These are phyloP conservation scores for Carex littledalei DNA, from an alignment of 176 grass and related monocot species.

Conservation along the genomic window DNA sequence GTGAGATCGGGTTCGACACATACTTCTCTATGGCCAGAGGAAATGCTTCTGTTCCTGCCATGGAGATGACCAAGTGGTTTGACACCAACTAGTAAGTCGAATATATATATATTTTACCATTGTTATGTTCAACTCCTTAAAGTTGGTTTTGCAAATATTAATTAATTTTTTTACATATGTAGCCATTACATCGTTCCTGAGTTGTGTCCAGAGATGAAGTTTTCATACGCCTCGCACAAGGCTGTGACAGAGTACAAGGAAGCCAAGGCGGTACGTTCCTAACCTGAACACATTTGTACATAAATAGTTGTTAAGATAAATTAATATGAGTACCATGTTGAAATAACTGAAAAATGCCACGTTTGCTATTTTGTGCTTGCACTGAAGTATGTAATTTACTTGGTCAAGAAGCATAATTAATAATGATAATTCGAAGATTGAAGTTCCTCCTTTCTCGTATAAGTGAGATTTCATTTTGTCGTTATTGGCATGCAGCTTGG, in stretches of 20 bases:
- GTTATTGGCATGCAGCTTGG: conserved; percentile 51
- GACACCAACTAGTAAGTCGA: conserved; percentile 91
- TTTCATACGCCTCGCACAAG: conserved; percentile 82
- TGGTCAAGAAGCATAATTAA: not conserved
- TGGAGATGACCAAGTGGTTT: conserved; percentile 99
- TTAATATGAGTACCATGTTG: not conserved
- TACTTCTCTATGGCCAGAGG: conserved; percentile 98
- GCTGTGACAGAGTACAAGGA: conserved; percentile 83
- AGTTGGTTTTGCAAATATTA: not conserved
- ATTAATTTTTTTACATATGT: conserved; percentile 19
- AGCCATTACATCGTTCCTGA: conserved; percentile 96
- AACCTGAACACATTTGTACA: not conserved
- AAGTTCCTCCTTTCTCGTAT: not conserved
- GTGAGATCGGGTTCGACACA: conserved; percentile 69
- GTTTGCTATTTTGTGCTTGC: not conserved
- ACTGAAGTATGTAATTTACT: not conserved
- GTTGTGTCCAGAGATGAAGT: conserved; percentile 68
- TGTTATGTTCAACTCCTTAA: not conserved
- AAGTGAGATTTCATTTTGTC: not conserved
- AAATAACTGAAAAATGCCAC: not conserved
- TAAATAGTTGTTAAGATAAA: not conserved
- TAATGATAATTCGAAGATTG: not conserved
- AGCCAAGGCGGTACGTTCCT: conserved; percentile 64
- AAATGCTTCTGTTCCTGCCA: conserved; percentile 85
- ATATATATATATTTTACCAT: not conserved